Evolutionary conservation across 1,139 yeast genomes (phyloP).

Genomic region (Blastobotrys capitulatus): DNA sequence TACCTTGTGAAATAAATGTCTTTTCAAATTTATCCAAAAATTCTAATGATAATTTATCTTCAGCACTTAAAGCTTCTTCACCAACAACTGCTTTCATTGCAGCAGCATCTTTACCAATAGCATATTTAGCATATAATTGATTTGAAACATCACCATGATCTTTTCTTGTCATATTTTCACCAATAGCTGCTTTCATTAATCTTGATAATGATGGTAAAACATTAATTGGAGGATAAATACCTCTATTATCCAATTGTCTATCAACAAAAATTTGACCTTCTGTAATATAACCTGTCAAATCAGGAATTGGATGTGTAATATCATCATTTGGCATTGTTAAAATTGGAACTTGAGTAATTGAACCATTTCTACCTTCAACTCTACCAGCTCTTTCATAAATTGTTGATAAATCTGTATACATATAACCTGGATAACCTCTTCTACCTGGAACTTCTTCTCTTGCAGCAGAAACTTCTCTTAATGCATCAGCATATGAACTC

Average conservation of each 20-base stretch:
- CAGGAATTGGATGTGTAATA: constrained; percentile 99
- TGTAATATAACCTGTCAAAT: constrained; percentile 98
- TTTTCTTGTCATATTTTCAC: constrained; percentile 99
- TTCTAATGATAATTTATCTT: constrained; percentile 94
- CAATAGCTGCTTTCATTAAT: constrained; percentile 98
- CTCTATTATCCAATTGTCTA: constrained; percentile 93
- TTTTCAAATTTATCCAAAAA: constrained; percentile 96
- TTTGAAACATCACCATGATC: constrained; percentile 99
- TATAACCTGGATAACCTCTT: constrained; percentile 99
- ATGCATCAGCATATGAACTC: constrained; percentile 99
- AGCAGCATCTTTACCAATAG: constrained; percentile 99
- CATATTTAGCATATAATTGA: constrained; percentile 97
- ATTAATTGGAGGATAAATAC: constrained; percentile 97
- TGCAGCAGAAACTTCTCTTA: constrained; percentile 99
- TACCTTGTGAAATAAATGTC: constrained; percentile 92
- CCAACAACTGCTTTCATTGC: constrained; percentile 99
- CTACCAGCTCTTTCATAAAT: constrained; percentile 99
- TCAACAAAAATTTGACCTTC: constrained; percentile 98
- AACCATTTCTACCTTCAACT: constrained; percentile 99
- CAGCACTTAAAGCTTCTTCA: constrained; percentile 97
- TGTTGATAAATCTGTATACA: constrained; percentile 99
- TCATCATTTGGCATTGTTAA: constrained; percentile 99
- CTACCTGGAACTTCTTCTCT: constrained; percentile 99
- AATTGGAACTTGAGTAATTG: constrained; percentile 97
- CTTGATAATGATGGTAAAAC: constrained; percentile 96